Evolutionary conservation across 1,284 basidiomycete species (phyloP).

Genomic region (Leccinum discolor): DNA sequence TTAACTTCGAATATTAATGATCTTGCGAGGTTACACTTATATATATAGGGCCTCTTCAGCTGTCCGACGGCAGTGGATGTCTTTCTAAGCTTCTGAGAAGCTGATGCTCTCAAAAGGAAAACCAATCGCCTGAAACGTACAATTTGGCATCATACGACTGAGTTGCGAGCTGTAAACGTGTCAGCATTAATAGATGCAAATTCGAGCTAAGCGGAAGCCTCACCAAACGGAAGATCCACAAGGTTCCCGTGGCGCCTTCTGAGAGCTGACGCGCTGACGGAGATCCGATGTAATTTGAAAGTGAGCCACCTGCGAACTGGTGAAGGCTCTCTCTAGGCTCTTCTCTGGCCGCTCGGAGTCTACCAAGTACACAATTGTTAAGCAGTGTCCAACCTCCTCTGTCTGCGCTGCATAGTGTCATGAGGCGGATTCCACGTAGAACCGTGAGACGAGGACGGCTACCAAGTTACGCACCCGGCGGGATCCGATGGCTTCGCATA

Average conservation of each 20-base stretch:
- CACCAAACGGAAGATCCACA: background rate
- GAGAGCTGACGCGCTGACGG: background rate
- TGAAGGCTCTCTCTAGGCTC: background rate
- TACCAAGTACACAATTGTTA: background rate
- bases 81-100: background rate
- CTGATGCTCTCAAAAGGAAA: background rate
- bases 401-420: background rate
- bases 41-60: background rate
- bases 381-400: background rate
- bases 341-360: background rate
- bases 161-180: background rate
- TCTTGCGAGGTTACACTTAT: background rate
- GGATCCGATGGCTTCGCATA: no score
- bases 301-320: background rate
- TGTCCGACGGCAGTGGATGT: slow-evolving; percentile 1
- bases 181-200: background rate
- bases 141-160: background rate
- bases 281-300: no score
- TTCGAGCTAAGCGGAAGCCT: background rate
- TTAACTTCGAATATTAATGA: background rate
- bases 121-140: background rate
- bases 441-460: no score
- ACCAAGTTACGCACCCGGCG: no score
- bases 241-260: background rate
- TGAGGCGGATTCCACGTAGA: background rate